phyloP scores from a whole-genome alignment of 169 alveolate genomes.

The Cryptosporidium ryanae region DNA sequence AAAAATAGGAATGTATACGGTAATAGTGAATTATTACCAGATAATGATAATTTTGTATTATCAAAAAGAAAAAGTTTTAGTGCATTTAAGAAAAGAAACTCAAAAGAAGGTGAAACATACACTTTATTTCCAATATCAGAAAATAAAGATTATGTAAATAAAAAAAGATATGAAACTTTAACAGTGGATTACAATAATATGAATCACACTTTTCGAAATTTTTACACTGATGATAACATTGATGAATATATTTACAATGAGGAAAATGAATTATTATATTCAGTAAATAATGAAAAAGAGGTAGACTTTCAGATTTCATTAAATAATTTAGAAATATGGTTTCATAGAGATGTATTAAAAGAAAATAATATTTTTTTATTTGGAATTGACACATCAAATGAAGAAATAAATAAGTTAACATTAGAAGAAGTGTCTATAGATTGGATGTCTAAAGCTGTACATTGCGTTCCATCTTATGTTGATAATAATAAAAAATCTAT shows the following conservation, averaged over 20 bases:
- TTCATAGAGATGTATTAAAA: slow-evolving; percentile 27
- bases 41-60: not conserved
- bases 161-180: not conserved
- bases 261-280: not conserved
- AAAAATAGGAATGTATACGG: not conserved
- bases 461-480: slow-evolving; percentile 18
- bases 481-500: not conserved
- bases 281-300: not conserved
- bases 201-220: not conserved
- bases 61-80: slow-evolving; percentile 43
- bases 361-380: not conserved
- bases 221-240: slow-evolving; percentile 1
- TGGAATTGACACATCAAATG: slow-evolving; percentile 1
- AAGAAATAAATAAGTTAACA: slow-evolving; percentile 35
- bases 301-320: slow-evolving; percentile 28
- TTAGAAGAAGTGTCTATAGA: slow-evolving; percentile 58
- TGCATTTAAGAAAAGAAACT: slow-evolving; percentile 16
- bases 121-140: not conserved
- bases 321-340: slow-evolving; percentile 58
- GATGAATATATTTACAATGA: not conserved
- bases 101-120: slow-evolving; percentile 10
- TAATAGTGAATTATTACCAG: not conserved
- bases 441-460: slow-evolving; percentile 67
- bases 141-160: not conserved
- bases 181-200: not conserved